These are phyloP conservation scores for Auxenochlorella protothecoides DNA, from an alignment of 139 green algal genomes.

Conservation along the genomic window DNA sequence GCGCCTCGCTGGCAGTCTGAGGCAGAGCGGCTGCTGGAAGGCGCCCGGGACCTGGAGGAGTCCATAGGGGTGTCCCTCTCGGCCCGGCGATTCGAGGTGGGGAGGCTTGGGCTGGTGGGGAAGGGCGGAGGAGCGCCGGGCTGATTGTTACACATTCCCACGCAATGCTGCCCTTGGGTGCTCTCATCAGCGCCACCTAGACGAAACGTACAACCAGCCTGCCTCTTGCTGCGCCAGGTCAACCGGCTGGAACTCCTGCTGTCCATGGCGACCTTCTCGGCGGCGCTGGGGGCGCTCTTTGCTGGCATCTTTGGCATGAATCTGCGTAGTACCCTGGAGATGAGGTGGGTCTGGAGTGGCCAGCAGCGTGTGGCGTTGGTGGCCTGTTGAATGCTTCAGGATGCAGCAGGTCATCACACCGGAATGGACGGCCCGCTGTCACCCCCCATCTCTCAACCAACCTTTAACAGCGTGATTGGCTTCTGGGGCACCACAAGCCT, in stretches of 20 bases:
- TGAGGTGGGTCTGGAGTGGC: constrained; percentile 19
- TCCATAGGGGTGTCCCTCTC: constrained; percentile 77
- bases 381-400: too few species aligned
- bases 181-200: neutral
- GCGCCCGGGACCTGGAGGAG: constrained; percentile 83
- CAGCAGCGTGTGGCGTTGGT: too few species aligned
- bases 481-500: constrained; percentile 71
- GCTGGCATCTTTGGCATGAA: constrained; percentile 79
- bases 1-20: constrained; percentile 36
- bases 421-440: neutral
- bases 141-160: neutral
- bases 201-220: neutral
- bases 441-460: too few species aligned
- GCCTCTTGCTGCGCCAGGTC: constrained; percentile 33
- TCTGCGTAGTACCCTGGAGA: constrained; percentile 67
- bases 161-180: neutral
- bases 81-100: constrained; percentile 60
- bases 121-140: too few species aligned
- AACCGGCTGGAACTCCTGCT: constrained; percentile 86
- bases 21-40: constrained; percentile 60
- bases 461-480: constrained; percentile 27
- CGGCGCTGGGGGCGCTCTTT: constrained; percentile 74
- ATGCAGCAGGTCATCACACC: too few species aligned
- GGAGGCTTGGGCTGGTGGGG: too few species aligned
- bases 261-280: constrained; percentile 81